These are phyloP conservation scores for Lentinula guzmanii DNA, from an alignment of 768 basidiomycete genomes.

Conservation along the genomic window DNA sequence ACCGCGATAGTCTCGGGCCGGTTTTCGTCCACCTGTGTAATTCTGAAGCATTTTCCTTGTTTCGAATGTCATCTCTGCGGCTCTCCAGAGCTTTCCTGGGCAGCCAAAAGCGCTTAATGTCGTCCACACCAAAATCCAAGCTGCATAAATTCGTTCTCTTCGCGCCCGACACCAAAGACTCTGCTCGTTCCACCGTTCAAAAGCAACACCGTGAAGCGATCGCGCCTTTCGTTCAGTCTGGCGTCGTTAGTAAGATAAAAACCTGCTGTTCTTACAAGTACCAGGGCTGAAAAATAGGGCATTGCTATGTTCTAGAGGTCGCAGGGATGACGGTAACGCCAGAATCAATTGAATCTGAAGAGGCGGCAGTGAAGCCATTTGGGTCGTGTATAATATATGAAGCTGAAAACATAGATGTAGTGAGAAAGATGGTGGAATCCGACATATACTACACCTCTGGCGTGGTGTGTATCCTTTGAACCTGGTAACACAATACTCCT, in stretches of 20 bases:
- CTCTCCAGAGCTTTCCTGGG: not conserved
- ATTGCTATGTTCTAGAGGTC: slow-evolving; percentile 20
- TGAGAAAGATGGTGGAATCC: slow-evolving; percentile 6
- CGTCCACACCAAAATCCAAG: slow-evolving; percentile 2
- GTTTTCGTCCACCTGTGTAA: not conserved
- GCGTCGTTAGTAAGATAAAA: slow-evolving; percentile 31
- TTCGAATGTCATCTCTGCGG: not conserved
- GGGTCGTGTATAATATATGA: slow-evolving; percentile 38
- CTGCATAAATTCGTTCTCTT: slow-evolving; percentile 42
- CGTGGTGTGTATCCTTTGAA: slow-evolving; percentile 5
- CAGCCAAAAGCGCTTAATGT: not conserved
- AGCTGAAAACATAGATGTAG: slow-evolving; percentile 28
- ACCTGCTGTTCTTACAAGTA: not conserved
- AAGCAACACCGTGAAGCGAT: slow-evolving; percentile 36
- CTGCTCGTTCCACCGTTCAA: slow-evolving; percentile 41
- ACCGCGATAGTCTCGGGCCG: not conserved
- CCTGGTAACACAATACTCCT: not conserved
- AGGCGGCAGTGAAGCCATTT: slow-evolving; percentile 27
- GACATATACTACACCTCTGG: slow-evolving; percentile 10
- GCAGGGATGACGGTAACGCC: slow-evolving; percentile 36
- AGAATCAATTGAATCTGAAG: slow-evolving; percentile 25
- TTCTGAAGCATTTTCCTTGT: not conserved
- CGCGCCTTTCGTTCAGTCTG: slow-evolving; percentile 27
- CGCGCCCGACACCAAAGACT: slow-evolving; percentile 49
- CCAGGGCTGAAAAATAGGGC: not conserved